These are phyloP conservation scores for Colletotrichum acutatum DNA, from an alignment of 2,329 filamentous ascomycete species.

Conservation along the genomic window DNA sequence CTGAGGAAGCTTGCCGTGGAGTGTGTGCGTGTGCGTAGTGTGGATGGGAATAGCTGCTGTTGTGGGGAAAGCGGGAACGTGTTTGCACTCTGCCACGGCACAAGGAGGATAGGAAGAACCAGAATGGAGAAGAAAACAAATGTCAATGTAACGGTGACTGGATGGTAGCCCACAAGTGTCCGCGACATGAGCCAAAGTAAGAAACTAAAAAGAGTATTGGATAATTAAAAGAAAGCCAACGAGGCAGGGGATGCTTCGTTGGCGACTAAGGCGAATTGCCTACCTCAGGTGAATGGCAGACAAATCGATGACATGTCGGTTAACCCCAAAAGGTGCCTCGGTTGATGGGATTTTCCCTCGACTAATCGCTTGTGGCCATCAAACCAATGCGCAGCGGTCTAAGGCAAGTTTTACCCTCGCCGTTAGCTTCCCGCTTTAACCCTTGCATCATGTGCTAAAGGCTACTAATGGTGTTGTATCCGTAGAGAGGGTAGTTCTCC, in stretches of 20 bases:
- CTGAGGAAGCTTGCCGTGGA: background rate
- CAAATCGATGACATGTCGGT: conserved; percentile 9
- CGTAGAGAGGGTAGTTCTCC: background rate
- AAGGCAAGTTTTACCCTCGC: background rate
- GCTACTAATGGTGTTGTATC: background rate
- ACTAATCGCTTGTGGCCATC: conserved; percentile 13
- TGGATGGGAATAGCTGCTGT: background rate
- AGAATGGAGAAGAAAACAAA: background rate
- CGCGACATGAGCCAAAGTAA: background rate
- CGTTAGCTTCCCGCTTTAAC: background rate
- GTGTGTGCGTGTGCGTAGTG: background rate
- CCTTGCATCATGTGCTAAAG: conserved; percentile 10
- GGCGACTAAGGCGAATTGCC: background rate
- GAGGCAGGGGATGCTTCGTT: background rate
- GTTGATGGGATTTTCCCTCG: conserved; percentile 1
- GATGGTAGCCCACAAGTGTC: background rate
- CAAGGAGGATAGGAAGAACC: background rate
- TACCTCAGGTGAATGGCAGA: background rate
- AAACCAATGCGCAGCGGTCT: background rate
- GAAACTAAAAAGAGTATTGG: background rate
- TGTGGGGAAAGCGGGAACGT: background rate
- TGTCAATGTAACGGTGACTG: background rate
- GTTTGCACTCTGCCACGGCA: background rate
- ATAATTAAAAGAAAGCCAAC: background rate
- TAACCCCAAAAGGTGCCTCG: conserved; percentile 3